These are phyloP conservation scores for Podosphaera leucotricha DNA, from an alignment of 2,329 filamentous ascomycete species.

Conservation along the genomic window DNA sequence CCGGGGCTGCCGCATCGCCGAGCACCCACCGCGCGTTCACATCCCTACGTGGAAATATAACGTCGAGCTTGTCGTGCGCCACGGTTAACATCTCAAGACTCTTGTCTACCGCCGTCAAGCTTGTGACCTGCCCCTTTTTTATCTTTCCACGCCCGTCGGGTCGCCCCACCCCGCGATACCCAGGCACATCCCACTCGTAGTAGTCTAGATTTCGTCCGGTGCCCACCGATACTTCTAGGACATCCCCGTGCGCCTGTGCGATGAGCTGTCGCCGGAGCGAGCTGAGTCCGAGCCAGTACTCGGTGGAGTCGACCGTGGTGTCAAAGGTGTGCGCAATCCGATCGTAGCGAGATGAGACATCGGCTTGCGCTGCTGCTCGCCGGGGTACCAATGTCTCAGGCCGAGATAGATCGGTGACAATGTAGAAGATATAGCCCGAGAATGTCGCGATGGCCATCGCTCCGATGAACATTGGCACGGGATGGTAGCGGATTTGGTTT, in stretches of 20 bases:
- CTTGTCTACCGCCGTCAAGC: conserved; percentile 39
- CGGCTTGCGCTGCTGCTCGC: conserved; percentile 7
- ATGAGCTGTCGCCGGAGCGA: conserved; percentile 26
- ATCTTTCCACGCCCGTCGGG: conserved; percentile 6
- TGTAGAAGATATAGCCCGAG: conserved; percentile 14
- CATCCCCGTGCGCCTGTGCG: conserved; percentile 26
- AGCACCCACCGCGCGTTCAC: conserved; percentile 19
- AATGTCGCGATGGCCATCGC: background rate
- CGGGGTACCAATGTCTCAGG: conserved; percentile 7
- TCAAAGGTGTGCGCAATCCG: conserved; percentile 30
- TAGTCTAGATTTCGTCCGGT: conserved; percentile 36
- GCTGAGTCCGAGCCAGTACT: conserved; percentile 32
- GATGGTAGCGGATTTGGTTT: background rate
- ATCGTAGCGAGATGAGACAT: conserved; percentile 15
- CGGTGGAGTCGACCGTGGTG: conserved; percentile 30
- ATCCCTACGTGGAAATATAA: conserved; percentile 18
- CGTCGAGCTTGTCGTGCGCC: conserved; percentile 27
- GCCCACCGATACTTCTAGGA: conserved; percentile 38
- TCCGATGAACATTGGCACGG: background rate
- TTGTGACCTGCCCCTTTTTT: conserved; percentile 20
- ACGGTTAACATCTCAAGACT: conserved; percentile 35
- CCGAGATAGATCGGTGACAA: conserved; percentile 15
- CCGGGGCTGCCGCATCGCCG: conserved; percentile 11
- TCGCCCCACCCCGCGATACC: conserved; percentile 8
- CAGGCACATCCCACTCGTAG: conserved; percentile 28